Base-by-base conservation (phyloP, 2,329 filamentous ascomycete genomes). In the Cytospora piceicola region DNA sequence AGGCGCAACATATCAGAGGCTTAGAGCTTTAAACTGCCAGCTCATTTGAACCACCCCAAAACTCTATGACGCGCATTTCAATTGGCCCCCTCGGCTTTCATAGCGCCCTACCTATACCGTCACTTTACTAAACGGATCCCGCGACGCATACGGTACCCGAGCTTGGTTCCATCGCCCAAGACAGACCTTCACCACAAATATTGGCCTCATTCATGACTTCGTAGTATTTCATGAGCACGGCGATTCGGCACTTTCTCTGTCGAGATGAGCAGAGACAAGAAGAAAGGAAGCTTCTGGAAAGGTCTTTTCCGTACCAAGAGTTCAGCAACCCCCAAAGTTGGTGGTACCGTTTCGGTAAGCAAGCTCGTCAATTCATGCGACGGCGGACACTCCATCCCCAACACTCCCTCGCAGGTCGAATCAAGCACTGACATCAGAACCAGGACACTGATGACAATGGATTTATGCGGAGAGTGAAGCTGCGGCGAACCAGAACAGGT, bases 251-350 rank as follows among this genome's bases (percentile, higher is more conserved):
- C 42, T 56, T 58, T 53, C 56, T 24, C 66, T 58, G 58, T 65
- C 49, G 63, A 65, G 49, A 67, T 67, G 66, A 67, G 66, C 60
- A 63, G 63, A 55, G 66, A 67, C n/a, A 65, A 62, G 49, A 67
- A 49, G 58, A 67, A 65, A 46, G 62, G 65, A 54, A 55, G 63
- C 55, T 67, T 67, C 49, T 67, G 63, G 66, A 67, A 58, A 58
- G 49, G 63, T 36, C 63, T 67, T 34, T 65, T 67, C 51, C 56
- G 59, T 22, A 53, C 58, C 58, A 62, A 62, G 32, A 61, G 42
- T 30, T 58, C 65, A 49, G 52, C 61, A 29, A 39, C 30, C 14
- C 58, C 46, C 32, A 24, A 29, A 39, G 22, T 30, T 9, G 29
- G 51, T 24, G 58, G 49, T 39, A 29, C 51, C 22, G 30, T 39